phyloP scores from a whole-genome alignment of 345 rosid species.

The Clarkia xantiana region DNA sequence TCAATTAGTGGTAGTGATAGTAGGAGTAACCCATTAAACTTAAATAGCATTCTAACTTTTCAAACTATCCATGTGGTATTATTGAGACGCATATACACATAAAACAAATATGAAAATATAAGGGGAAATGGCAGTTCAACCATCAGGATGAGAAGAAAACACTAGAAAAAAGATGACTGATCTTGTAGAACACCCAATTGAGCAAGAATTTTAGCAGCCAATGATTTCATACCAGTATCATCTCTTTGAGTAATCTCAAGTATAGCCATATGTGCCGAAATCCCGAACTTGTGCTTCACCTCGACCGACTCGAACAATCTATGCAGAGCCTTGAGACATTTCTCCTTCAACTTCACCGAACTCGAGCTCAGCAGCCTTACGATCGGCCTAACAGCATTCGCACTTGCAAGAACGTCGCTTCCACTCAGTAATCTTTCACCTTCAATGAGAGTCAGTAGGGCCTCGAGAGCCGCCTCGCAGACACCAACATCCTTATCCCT shows the following conservation, averaged over 20 bases:
- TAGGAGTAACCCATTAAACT: no score
- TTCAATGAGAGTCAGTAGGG: constrained; percentile 44
- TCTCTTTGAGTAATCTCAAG: constrained; percentile 62
- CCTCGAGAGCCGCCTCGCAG: constrained; percentile 48
- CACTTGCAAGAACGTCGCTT: constrained; percentile 40
- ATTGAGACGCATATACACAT: no score
- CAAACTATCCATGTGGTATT: no score
- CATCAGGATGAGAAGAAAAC: not conserved
- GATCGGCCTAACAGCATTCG: constrained; percentile 33
- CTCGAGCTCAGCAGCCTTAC: constrained; percentile 38
- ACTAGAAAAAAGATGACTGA: constrained; percentile 50
- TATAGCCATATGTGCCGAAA: constrained; percentile 43
- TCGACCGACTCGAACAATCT: constrained; percentile 52
- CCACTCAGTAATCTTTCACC: constrained; percentile 39
- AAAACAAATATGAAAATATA: no score
- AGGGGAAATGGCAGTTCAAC: no score
- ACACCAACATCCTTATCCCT: constrained; percentile 29
- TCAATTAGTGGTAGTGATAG: no score
- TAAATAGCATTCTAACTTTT: no score
- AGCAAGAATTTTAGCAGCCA: constrained; percentile 53
- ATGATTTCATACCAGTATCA: constrained; percentile 36
- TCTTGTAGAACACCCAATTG: constrained; percentile 51
- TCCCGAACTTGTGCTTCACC: constrained; percentile 37
- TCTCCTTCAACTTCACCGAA: constrained; percentile 34
- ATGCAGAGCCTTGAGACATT: constrained; percentile 39